phyloP scores from a whole-genome alignment of 495 filamentous ascomycete species.

The Aspergillus conjunctus region DNA sequence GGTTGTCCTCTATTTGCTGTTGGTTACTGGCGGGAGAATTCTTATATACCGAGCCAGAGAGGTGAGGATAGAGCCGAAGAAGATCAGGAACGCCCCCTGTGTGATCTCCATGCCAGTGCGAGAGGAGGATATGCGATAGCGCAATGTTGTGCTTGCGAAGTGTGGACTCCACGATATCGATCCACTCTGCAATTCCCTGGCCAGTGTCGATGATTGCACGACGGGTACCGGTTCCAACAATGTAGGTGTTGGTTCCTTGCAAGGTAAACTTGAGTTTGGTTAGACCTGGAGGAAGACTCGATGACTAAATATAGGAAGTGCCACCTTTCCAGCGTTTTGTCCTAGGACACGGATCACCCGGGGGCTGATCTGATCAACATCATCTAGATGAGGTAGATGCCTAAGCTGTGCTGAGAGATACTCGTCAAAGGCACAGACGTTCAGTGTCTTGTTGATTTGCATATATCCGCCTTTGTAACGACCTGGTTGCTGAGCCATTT shows the following conservation, averaged over 20 bases:
- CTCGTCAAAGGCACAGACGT: constrained; percentile 50
- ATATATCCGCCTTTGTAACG: constrained; percentile 36
- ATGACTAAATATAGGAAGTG: too few relatives aligned
- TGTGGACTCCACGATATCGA: constrained; percentile 27
- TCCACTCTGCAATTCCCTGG: constrained; percentile 48
- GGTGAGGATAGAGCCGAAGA: constrained; percentile 51
- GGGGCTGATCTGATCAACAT: constrained; percentile 46
- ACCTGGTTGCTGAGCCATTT: too few relatives aligned
- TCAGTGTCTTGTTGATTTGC: constrained; percentile 50
- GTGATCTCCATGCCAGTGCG: constrained; percentile 86
- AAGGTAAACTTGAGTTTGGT: constrained; percentile 20
- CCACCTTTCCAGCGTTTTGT: constrained; percentile 65
- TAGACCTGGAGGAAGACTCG: too few relatives aligned
- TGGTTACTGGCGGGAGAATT: constrained; percentile 51
- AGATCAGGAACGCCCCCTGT: constrained; percentile 68
- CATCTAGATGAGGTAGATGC: constrained; percentile 35
- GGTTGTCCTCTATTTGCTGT: constrained; percentile 41
- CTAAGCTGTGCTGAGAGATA: constrained; percentile 39
- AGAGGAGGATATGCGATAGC: constrained; percentile 63
- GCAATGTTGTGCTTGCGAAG: constrained; percentile 39
- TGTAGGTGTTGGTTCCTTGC: constrained; percentile 76
- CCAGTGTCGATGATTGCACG: constrained; percentile 74
- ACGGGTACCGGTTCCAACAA: constrained; percentile 63
- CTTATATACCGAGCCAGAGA: constrained; percentile 40
- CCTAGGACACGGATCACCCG: constrained; percentile 56